phyloP scores from a whole-genome alignment of 2,329 filamentous ascomycete species.

The Botrytis squamosa region DNA sequence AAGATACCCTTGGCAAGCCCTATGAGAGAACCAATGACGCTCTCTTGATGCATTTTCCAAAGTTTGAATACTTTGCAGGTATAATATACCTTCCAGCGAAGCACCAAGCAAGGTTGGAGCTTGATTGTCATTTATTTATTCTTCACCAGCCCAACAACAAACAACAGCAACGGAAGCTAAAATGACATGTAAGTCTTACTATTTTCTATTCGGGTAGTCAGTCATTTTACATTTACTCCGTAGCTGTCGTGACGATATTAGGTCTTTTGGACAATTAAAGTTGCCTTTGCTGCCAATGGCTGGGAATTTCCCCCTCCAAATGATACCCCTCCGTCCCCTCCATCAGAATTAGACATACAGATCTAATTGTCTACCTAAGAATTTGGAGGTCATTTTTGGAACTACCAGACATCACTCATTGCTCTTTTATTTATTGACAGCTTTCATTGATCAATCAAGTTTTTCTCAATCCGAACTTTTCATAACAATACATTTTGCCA shows the following conservation, averaged over 20 bases:
- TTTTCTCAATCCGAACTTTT: slow-evolving; percentile 2
- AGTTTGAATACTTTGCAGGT: not conserved
- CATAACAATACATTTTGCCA: not conserved
- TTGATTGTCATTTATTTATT: not conserved
- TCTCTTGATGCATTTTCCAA: not conserved
- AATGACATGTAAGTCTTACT: too few relatives aligned
- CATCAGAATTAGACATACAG: not conserved
- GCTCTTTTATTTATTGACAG: not conserved
- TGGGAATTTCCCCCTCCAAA: slow-evolving; percentile 4
- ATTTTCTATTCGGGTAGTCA: not conserved
- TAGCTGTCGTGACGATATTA: not conserved
- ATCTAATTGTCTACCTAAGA: not conserved
- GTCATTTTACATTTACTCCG: not conserved
- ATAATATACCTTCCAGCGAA: not conserved
- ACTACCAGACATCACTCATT: not conserved
- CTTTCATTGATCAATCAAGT: not conserved
- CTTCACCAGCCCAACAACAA: not conserved
- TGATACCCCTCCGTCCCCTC: not conserved
- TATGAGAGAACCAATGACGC: not conserved
- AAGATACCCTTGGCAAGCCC: not conserved
- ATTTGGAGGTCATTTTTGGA: not conserved
- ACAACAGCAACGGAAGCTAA: not conserved
- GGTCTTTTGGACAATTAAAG: slow-evolving; percentile 1
- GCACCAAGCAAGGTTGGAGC: not conserved
- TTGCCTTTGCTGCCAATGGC: not conserved